Evolutionary conservation across 805 yeast genomes (phyloP).

Genomic region (Naumovozyma baii): DNA sequence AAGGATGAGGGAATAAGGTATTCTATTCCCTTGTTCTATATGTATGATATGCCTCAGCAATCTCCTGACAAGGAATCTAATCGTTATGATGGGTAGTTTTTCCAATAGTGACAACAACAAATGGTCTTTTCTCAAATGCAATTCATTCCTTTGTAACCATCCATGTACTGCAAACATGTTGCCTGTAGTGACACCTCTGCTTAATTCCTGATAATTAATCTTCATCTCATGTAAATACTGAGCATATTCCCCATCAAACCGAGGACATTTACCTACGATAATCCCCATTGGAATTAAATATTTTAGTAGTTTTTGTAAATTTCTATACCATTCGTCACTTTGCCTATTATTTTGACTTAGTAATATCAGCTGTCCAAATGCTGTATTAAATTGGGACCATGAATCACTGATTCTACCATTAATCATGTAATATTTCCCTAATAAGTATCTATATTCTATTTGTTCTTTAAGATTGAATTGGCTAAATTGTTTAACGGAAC

Average conservation of each 20-base stretch:
- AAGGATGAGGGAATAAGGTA: not conserved
- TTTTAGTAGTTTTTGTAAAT: slow-evolving; percentile 33
- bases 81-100: slow-evolving; percentile 34
- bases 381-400: slow-evolving; percentile 46
- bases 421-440: slow-evolving; percentile 47
- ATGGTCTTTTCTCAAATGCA: slow-evolving; percentile 25
- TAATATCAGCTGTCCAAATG: slow-evolving; percentile 29
- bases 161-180: slow-evolving; percentile 30
- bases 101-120: slow-evolving; percentile 33
- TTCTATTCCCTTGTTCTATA: not conserved
- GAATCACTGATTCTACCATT: slow-evolving; percentile 44
- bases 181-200: slow-evolving; percentile 35
- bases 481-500: slow-evolving; percentile 40
- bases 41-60: too few relatives aligned
- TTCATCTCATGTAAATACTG: slow-evolving; percentile 20
- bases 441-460: slow-evolving; percentile 45
- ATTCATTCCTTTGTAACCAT: slow-evolving; percentile 27
- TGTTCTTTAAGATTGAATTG: slow-evolving; percentile 39
- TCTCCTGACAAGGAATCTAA: slow-evolving; percentile 31
- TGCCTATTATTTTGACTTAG: not conserved
- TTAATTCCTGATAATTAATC: slow-evolving; percentile 33
- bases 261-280: slow-evolving; percentile 46
- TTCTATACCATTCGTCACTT: slow-evolving; percentile 5
- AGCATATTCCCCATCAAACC: slow-evolving; percentile 18
- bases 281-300: slow-evolving; percentile 45